A percentile compares a stretch with the other conserved stretches of the same genome.
These are phyloP conservation scores for Pseudocercospora macadamiae DNA, from an alignment of 2,329 filamentous ascomycete species.

Conservation along the genomic window DNA sequence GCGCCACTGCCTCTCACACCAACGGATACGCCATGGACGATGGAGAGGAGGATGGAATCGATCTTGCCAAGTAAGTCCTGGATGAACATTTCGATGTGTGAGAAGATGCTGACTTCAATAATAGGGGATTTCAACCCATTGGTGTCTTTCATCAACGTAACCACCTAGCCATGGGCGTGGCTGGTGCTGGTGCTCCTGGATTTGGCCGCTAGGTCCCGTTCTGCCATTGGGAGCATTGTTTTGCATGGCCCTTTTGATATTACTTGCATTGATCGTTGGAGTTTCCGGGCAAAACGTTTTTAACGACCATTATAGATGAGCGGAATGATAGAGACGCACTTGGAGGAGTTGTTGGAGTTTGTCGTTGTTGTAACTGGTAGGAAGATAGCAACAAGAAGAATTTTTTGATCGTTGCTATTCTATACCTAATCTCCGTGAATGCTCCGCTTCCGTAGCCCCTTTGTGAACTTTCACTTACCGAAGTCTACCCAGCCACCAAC, in stretches of 20 bases:
- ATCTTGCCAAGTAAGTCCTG: slow-evolving; percentile 52
- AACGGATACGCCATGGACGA: slow-evolving; percentile 41
- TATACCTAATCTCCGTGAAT: no score
- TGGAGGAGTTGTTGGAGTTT: neutral
- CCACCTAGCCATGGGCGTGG: slow-evolving; percentile 35
- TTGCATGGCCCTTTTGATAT: no score
- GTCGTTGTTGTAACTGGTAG: neutral
- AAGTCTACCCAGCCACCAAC: neutral
- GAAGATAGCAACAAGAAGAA: neutral
- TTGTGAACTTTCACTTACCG: neutral
- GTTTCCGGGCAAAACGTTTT: no score
- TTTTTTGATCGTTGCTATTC: no score
- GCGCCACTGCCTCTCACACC: slow-evolving; percentile 9
- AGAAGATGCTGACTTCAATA: slow-evolving; percentile 19
- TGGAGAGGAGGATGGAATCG: slow-evolving; percentile 51
- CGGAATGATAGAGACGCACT: neutral
- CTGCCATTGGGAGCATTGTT: neutral
- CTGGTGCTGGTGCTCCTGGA: slow-evolving; percentile 22
- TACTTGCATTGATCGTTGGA: no score
- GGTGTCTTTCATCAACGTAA: slow-evolving; percentile 49
- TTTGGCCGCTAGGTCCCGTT: slow-evolving; percentile 32
- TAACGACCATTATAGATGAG: neutral
- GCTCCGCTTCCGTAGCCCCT: no score
- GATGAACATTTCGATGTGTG: neutral
- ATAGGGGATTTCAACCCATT: slow-evolving; percentile 54